A percentile compares a stretch with the other conserved stretches of the same genome.
Conservation (phyloP, 2,329 filamentous ascomycete species). For the Aspergillus fumigatiaffinis region DNA sequence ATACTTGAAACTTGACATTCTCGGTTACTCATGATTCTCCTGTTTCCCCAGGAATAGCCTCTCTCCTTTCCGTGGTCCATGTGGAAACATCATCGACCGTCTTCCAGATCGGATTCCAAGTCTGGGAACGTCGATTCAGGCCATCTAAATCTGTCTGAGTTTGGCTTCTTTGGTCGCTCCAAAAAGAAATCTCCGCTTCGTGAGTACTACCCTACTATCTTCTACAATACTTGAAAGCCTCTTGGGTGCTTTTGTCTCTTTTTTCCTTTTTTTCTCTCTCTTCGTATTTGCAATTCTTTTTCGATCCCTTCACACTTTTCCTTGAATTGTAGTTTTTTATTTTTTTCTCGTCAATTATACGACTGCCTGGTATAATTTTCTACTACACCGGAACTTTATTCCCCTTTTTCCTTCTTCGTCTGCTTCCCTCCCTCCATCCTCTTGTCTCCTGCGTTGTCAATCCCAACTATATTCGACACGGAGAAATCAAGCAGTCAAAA, state of each 20-base stretch:
- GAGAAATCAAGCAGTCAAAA: neutral
- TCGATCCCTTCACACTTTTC: constrained; percentile 5
- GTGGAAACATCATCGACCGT: constrained; percentile 39
- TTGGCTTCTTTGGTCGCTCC: constrained; percentile 34
- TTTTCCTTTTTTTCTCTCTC: neutral
- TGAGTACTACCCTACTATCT: constrained; percentile 22
- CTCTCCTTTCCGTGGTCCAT: constrained; percentile 24
- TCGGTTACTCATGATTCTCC: constrained; percentile 8
- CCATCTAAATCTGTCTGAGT: constrained; percentile 28
- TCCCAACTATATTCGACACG: neutral
- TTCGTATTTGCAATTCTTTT: constrained; percentile 4
- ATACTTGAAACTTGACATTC: constrained; percentile 8
- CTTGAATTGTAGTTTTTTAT: neutral
- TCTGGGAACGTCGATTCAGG: constrained; percentile 33
- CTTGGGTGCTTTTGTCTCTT: constrained; percentile 9
- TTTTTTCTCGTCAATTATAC: constrained; percentile 3
- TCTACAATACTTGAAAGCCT: constrained; percentile 13
- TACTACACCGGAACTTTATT: neutral
- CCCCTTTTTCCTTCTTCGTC: neutral
- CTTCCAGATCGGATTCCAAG: constrained; percentile 38
- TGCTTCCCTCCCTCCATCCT: neutral
- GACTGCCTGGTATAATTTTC: neutral
- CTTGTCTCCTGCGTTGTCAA: neutral
- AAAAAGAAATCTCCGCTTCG: constrained; percentile 32
- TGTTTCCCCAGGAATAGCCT: constrained; percentile 10